These are phyloP conservation scores for Aspergillus diversus DNA, from an alignment of 495 filamentous ascomycete species.

Conservation along the genomic window DNA sequence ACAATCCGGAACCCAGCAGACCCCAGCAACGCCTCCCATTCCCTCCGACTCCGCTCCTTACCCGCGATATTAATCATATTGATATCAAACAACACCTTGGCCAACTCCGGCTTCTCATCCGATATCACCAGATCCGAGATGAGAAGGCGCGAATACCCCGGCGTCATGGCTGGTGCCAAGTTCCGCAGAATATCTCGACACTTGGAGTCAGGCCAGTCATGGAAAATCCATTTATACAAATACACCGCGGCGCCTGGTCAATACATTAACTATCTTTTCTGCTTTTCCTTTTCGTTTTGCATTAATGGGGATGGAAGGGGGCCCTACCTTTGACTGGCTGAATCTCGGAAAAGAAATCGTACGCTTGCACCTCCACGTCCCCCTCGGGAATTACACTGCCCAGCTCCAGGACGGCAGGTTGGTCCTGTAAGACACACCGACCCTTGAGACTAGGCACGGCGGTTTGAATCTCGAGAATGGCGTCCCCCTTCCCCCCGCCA, in stretches of 20 bases:
- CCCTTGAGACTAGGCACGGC: neutral
- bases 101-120: neutral
- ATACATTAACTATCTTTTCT: neutral
- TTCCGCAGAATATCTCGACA: slow-evolving; percentile 35
- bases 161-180: slow-evolving; percentile 33
- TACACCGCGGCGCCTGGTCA: slow-evolving; percentile 43
- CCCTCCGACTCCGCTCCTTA: neutral
- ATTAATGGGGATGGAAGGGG: neutral
- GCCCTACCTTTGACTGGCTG: slow-evolving; percentile 7
- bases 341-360: neutral
- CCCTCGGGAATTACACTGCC: neutral
- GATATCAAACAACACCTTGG: slow-evolving; percentile 3
- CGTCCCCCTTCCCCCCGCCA: neutral
- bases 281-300: neutral
- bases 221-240: slow-evolving; percentile 42
- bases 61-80: slow-evolving; percentile 3
- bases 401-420: neutral
- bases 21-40: neutral
- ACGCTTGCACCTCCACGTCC: neutral
- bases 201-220: slow-evolving; percentile 41
- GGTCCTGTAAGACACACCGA: neutral
- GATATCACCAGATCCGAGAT: slow-evolving; percentile 46
- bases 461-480: neutral
- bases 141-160: slow-evolving; percentile 36
- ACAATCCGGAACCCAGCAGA: neutral